Conservation (phyloP, 306 rosid species). For the Urtica urens region DNA sequence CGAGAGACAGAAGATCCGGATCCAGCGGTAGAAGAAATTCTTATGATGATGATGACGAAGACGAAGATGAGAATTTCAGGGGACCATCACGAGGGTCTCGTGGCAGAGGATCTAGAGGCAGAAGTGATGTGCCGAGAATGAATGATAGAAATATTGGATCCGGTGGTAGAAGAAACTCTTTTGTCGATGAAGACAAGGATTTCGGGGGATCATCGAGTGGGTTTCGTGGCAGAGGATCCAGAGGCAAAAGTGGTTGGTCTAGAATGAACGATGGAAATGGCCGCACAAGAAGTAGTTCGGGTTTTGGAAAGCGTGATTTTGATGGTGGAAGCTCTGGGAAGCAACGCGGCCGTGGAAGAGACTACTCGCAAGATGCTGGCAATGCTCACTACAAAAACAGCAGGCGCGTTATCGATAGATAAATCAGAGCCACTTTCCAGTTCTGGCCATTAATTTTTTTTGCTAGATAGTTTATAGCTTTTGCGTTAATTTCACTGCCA, state of each 20-base stretch:
- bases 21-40: conserved; percentile 29
- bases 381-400: conserved; percentile 50
- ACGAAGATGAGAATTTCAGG: conserved; percentile 38
- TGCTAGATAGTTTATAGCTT: neutral
- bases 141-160: conserved; percentile 24
- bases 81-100: conserved; percentile 26
- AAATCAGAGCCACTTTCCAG: neutral
- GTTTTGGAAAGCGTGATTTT: conserved; percentile 16
- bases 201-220: conserved; percentile 31
- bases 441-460: neutral
- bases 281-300: conserved; percentile 16
- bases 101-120: conserved; percentile 30
- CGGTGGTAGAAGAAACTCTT: conserved; percentile 29
- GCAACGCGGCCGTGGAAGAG: conserved; percentile 20
- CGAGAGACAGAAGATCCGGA: conserved; percentile 23
- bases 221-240: conserved; percentile 30
- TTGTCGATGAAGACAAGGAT: conserved; percentile 36
- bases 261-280: conserved; percentile 26
- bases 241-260: conserved; percentile 13
- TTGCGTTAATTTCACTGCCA: too few species aligned
- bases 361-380: conserved; percentile 21
- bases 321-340: conserved; percentile 27
- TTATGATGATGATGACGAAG: conserved; percentile 28
- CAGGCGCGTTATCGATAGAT: conserved; percentile 73
- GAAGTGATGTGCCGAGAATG: conserved; percentile 11